Conservation (phyloP, 2,329 filamentous ascomycete genomes). For the Gliomastix tumulicola region DNA sequence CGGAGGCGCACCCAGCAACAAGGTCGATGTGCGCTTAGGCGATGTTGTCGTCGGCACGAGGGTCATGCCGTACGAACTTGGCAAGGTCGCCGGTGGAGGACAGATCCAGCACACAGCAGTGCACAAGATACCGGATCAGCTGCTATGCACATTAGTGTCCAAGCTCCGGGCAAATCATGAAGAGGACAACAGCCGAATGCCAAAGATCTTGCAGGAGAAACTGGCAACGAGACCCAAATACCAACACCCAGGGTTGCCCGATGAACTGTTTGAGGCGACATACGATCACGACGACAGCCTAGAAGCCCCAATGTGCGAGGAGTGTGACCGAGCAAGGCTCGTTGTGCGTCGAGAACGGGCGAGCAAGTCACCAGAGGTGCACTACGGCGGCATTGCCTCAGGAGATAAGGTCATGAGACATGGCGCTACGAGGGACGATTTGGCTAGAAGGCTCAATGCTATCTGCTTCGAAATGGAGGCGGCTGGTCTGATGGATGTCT, state of each 20-base stretch:
- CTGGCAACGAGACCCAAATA: too few species aligned
- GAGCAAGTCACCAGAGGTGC: slow-evolving; percentile 4
- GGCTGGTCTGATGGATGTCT: slow-evolving; percentile 12
- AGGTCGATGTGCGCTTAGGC: slow-evolving; percentile 11
- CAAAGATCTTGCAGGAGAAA: background rate
- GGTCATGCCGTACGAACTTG: slow-evolving; percentile 8
- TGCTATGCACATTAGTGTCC: background rate
- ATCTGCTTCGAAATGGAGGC: slow-evolving; percentile 19
- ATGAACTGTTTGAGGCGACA: background rate
- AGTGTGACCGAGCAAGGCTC: slow-evolving; percentile 2
- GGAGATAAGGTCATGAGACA: slow-evolving; percentile 24
- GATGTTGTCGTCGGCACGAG: slow-evolving; percentile 11
- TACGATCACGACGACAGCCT: slow-evolving; percentile 3
- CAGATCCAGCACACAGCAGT: slow-evolving; percentile 2
- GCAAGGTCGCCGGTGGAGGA: slow-evolving; percentile 3
- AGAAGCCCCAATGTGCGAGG: background rate
- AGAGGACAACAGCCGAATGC: background rate
- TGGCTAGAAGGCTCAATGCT: slow-evolving; percentile 5
- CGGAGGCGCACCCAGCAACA: slow-evolving; percentile 8
- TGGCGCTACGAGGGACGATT: slow-evolving; percentile 16
- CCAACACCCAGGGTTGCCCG: too few species aligned
- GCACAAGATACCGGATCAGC: background rate
- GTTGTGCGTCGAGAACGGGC: background rate
- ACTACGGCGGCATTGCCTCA: slow-evolving; percentile 14
- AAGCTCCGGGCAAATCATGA: slow-evolving; percentile 4